Evolutionary conservation across 2,329 filamentous ascomycete genomes (phyloP).

Genomic region (Fusarium oxysporum): DNA sequence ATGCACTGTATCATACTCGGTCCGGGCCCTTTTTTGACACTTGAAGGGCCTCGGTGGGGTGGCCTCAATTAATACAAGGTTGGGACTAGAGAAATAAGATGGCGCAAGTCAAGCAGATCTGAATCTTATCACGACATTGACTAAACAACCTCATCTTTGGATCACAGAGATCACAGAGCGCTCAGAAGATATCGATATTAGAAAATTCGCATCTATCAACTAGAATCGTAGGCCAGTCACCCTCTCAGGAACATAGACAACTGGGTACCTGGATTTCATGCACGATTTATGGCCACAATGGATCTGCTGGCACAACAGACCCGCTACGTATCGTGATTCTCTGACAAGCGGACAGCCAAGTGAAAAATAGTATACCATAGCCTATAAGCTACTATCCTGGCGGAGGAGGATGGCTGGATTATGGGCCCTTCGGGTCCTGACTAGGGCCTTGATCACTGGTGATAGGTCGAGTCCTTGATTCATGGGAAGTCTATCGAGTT

Average conservation of each 20-base stretch:
- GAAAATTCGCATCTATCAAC: constrained; percentile 3
- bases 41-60: constrained; percentile 20
- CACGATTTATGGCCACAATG: constrained; percentile 41
- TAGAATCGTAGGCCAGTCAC: not conserved
- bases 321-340: constrained; percentile 44
- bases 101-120: constrained; percentile 34
- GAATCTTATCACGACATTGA: constrained; percentile 24
- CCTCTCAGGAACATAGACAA: constrained; percentile 37
- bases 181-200: not conserved
- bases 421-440: constrained; percentile 30
- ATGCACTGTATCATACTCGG: constrained; percentile 34
- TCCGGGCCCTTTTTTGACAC: constrained; percentile 21
- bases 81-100: constrained; percentile 36
- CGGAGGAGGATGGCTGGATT: constrained; percentile 37
- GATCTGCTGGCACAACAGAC: constrained; percentile 43
- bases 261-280: constrained; percentile 40
- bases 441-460: constrained; percentile 23
- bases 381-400: constrained; percentile 23
- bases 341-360: constrained; percentile 19
- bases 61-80: constrained; percentile 33
- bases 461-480: constrained; percentile 35
- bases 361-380: constrained; percentile 27
- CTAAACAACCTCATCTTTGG: constrained; percentile 14
- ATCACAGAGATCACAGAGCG: not conserved
- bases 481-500: constrained; percentile 25